phyloP scores from a whole-genome alignment of 176 grass and related monocot genomes.

The Aegilops umbellulata region DNA sequence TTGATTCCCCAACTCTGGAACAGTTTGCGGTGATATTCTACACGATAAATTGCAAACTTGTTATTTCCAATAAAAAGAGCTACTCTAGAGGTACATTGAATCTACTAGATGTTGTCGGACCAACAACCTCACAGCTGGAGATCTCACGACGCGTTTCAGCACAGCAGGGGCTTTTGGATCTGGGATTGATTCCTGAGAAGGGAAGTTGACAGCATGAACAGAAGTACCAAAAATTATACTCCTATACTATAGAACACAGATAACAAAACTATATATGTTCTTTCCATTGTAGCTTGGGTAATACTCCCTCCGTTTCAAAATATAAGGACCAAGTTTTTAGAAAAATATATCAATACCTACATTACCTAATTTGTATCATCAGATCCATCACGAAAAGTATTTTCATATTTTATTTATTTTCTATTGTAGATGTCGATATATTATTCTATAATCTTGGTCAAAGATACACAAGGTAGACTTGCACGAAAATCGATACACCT shows the following conservation, averaged over 20 bases:
- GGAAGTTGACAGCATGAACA: conserved; percentile 25
- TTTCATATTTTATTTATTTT: too few relatives aligned
- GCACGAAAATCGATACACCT: too few relatives aligned
- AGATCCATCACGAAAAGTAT: too few relatives aligned
- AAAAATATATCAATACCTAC: too few relatives aligned
- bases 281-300: conserved; percentile 6
- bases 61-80: conserved; percentile 32
- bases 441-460: too few relatives aligned
- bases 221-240: conserved; percentile 8
- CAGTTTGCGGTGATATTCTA: conserved; percentile 65
- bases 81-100: neutral
- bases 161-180: conserved; percentile 40
- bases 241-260: neutral
- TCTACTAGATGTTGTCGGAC: conserved; percentile 21
- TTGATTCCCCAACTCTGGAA: conserved; percentile 24
- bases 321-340: too few relatives aligned
- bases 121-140: conserved; percentile 49
- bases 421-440: too few relatives aligned
- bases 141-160: conserved; percentile 49
- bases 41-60: conserved; percentile 35
- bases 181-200: conserved; percentile 46
- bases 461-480: too few relatives aligned
- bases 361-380: too few relatives aligned
- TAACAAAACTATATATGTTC: neutral
- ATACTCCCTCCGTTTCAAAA: too few relatives aligned